Percentiles rank a stretch among this genome's conserved stretches.
Conservation (phyloP, 139 green algal species). For the Choricystis sp. region DNA sequence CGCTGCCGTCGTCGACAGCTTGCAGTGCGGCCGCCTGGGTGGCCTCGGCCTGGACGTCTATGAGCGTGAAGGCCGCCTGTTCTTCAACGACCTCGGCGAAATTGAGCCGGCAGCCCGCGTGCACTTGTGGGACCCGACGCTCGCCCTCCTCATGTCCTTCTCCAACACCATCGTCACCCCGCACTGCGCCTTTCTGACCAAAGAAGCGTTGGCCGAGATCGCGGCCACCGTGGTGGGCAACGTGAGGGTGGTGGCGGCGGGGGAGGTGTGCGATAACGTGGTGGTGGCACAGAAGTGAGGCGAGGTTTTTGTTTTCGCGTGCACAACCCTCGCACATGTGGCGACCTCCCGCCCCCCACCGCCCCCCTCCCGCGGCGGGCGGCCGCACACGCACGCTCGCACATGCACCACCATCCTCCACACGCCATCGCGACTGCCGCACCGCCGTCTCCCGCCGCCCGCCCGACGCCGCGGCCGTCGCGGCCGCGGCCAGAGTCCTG, state of each 20-base stretch:
- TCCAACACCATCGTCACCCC: conserved; percentile 47
- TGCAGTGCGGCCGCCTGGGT: conserved; percentile 38
- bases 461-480: no score
- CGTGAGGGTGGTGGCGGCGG: conserved; percentile 8
- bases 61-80: conserved; percentile 23
- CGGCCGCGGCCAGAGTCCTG: no score
- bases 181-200: conserved; percentile 67
- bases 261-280: not conserved
- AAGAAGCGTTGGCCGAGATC: conserved; percentile 59
- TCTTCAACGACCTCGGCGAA: conserved; percentile 31
- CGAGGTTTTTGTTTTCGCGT: not conserved
- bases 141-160: conserved; percentile 2
- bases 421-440: no score
- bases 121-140: not conserved
- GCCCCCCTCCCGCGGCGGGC: no score
- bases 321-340: no score
- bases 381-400: not conserved
- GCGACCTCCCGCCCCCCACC: no score
- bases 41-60: conserved; percentile 9
- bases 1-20: conserved; percentile 30
- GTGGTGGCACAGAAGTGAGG: not conserved
- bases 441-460: no score
- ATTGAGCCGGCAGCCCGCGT: not conserved
- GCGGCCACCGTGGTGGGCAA: conserved; percentile 41
- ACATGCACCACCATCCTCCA: not conserved